Percentiles rank a stretch among this genome's conserved stretches.
These are phyloP conservation scores for Lizonia empirigonia DNA, from an alignment of 2,329 filamentous ascomycete species.

Conservation along the genomic window DNA sequence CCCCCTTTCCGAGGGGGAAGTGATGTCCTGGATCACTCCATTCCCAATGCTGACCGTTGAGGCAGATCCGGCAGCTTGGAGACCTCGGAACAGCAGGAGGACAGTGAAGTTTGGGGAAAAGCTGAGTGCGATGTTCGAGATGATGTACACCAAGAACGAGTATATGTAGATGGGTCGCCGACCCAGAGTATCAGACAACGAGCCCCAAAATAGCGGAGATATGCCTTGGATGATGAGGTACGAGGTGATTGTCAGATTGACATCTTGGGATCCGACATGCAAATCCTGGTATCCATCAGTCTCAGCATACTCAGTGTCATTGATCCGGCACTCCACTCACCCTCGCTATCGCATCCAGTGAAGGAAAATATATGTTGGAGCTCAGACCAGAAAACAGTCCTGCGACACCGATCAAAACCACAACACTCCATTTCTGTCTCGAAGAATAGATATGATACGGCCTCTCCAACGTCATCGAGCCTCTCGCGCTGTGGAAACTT, in stretches of 20 bases:
- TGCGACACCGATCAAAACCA: slow-evolving; percentile 41
- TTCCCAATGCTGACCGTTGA: slow-evolving; percentile 55
- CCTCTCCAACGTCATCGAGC: no score
- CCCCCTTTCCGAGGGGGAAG: slow-evolving; percentile 47
- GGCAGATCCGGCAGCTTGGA: slow-evolving; percentile 58
- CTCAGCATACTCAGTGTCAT: no score
- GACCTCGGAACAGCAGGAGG: slow-evolving; percentile 53
- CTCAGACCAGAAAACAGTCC: slow-evolving; percentile 54
- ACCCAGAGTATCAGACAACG: slow-evolving; percentile 56
- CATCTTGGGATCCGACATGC: slow-evolving; percentile 29
- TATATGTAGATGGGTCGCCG: slow-evolving; percentile 54
- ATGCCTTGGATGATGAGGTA: slow-evolving; percentile 55
- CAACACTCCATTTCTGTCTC: slow-evolving; percentile 18
- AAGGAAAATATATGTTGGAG: slow-evolving; percentile 56
- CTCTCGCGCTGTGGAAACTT: no score
- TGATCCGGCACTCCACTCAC: slow-evolving; percentile 15
- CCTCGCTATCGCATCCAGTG: slow-evolving; percentile 40
- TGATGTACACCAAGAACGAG: slow-evolving; percentile 56
- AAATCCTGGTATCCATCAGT: slow-evolving; percentile 35
- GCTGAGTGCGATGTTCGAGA: slow-evolving; percentile 55
- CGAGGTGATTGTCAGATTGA: slow-evolving; percentile 43
- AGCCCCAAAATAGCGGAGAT: slow-evolving; percentile 57
- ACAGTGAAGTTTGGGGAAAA: slow-evolving; percentile 52
- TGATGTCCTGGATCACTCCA: slow-evolving; percentile 52
- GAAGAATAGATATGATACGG: slow-evolving; percentile 19